These are phyloP conservation scores for Aspergillus sojae DNA, from an alignment of 2,329 filamentous ascomycete genomes.

Conservation along the genomic window DNA sequence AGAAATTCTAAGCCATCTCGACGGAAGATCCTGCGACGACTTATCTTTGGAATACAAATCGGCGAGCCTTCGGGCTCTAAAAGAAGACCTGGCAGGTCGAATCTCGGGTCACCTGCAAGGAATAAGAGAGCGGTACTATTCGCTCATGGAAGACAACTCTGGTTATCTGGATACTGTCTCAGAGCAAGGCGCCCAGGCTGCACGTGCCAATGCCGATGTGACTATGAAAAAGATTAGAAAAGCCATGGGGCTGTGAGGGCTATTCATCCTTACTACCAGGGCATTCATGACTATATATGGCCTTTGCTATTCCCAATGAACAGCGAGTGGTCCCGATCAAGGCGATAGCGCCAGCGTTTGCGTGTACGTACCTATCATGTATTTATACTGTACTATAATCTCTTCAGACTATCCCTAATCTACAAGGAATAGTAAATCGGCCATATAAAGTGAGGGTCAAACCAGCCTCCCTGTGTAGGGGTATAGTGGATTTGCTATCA, in stretches of 20 bases:
- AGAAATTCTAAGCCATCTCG: conserved; percentile 74
- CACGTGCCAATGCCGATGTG: conserved; percentile 33
- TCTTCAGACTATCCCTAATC: not conserved
- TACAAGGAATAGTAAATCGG: not conserved
- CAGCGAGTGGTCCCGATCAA: not conserved
- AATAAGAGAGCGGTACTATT: conserved; percentile 38
- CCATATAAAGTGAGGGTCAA: not conserved
- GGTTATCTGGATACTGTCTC: conserved; percentile 35
- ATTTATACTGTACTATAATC: not conserved
- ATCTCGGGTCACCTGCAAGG: conserved; percentile 32
- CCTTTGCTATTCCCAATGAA: not conserved
- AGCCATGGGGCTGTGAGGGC: conserved; percentile 34
- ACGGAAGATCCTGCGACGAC: conserved; percentile 47
- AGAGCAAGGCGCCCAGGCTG: conserved; percentile 32
- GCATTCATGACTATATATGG: not conserved
- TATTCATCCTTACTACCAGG: not conserved
- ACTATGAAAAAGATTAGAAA: conserved; percentile 37
- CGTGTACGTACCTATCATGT: not conserved
- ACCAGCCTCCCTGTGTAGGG: not conserved
- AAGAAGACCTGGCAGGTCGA: conserved; percentile 61
- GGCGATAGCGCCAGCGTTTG: not conserved
- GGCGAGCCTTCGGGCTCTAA: conserved; percentile 61
- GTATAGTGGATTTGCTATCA: too few species aligned
- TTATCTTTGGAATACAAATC: conserved; percentile 50
- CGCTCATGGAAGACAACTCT: conserved; percentile 31